Base-by-base conservation (phyloP, 73 alveolate species). In the Loxodes magnus region DNA sequence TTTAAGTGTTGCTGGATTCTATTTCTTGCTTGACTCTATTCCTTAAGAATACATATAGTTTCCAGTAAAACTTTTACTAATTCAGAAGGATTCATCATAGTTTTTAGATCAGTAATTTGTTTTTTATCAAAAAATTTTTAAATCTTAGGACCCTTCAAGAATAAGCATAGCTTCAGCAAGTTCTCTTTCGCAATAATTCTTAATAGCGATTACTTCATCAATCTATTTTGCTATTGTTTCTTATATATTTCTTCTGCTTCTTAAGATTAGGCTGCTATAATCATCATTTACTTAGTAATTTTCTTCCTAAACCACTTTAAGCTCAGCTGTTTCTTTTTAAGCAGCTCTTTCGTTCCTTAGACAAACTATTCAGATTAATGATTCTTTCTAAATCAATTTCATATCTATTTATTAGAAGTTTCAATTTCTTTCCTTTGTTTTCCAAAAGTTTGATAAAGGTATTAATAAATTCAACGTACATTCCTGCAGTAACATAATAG, bases 401-500 rank as follows among this genome's bases (percentile, higher is more conserved):
- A 37, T 51, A 57, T 27, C 54, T 66, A 20, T 71, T 38, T 14
- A 62, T 53, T 24, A 35, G 49, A 29, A 74, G 48, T 3, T 33
- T 24, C 31, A 51, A 68, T 19, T 36, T 80, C 14, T 27, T 52
- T 12, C 79, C 28, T 50, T 51, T 46, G 26, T 63, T 71, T n/a
- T 38, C 81, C 44, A 96, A 56, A 19, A 96, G 70, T 30, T 74
- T 71, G 79, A 91, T 90, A 94, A 93, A 96, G 49, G 98, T 85
- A 24, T 84, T 86, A 38, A 96, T 91, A 71, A 95, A 71, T 73
- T 95, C 99, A 57, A 95, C 58, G 72, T 90, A 95, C 35, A 98
- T 87, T n/a, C 99, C 93, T 15, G 99, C 99, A 23, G 99, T 95
- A 31, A 93, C 97, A 65, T 95, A 95, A 73, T 93, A 93, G 72